Conservation (phyloP, 371 early-diverging fungal species). For the Mucor indicus region DNA sequence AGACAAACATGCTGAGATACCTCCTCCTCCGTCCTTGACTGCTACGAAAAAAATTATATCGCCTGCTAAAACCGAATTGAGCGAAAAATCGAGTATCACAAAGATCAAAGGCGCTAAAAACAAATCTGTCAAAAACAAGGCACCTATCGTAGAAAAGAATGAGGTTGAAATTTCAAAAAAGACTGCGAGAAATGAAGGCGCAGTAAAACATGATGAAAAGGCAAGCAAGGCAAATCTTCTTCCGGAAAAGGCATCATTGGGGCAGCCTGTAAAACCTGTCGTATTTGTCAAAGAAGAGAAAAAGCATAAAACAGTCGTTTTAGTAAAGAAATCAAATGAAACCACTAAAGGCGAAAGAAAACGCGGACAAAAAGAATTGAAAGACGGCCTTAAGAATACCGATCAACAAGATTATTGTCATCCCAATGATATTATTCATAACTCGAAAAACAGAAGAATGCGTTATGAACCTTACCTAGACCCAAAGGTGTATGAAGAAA, state of each 20-base stretch:
- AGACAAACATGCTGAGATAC: constrained; percentile 19
- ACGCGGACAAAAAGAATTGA: neutral
- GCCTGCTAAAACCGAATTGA: neutral
- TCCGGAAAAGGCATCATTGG: neutral
- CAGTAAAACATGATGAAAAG: neutral
- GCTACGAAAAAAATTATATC: constrained; percentile 1
- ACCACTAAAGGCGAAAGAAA: neutral
- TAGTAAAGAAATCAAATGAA: neutral
- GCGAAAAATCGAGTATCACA: neutral
- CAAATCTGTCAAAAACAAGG: neutral
- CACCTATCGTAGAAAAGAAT: no score
- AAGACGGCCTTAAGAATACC: neutral
- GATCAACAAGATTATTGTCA: constrained; percentile 21
- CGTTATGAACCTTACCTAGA: constrained; percentile 20
- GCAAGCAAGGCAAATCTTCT: neutral
- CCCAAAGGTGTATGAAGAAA: constrained; percentile 16
- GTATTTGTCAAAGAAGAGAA: constrained; percentile 6
- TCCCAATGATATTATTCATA: constrained; percentile 22
- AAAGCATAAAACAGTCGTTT: neutral
- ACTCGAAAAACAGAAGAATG: constrained; percentile 4
- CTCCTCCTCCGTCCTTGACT: constrained; percentile 10
- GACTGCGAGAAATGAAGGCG: neutral
- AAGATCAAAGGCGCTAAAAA: neutral
- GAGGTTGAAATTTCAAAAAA: neutral
- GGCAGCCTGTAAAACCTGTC: constrained; percentile 1